A percentile compares a stretch with the other conserved stretches of the same genome.
These are phyloP conservation scores for Neobulgaria alba DNA, from an alignment of 2,329 filamentous ascomycete genomes.

Conservation along the genomic window DNA sequence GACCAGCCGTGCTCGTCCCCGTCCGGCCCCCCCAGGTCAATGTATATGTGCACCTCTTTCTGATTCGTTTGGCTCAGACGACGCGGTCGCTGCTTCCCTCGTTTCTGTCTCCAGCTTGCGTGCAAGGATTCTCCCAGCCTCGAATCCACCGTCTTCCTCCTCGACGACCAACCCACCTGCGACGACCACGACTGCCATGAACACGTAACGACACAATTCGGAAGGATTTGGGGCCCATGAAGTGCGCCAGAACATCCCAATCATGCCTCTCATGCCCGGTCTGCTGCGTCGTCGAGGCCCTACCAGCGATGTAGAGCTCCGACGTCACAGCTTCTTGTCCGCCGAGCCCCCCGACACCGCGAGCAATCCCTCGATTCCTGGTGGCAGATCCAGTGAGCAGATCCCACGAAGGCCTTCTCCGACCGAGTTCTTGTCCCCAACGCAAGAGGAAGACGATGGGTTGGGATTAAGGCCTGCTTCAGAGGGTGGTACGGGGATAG, in stretches of 20 bases:
- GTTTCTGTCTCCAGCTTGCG: not conserved
- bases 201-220: not conserved
- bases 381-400: conserved; percentile 27
- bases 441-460: conserved; percentile 7
- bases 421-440: conserved; percentile 23
- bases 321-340: conserved; percentile 26
- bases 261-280: conserved; percentile 25
- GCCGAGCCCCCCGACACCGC: conserved; percentile 14
- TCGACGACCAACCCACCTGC: not conserved
- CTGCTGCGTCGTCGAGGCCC: conserved; percentile 25
- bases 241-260: conserved; percentile 6
- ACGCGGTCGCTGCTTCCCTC: not conserved
- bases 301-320: conserved; percentile 23
- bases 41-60: too few relatives aligned
- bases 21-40: too few relatives aligned
- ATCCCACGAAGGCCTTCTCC: conserved; percentile 24
- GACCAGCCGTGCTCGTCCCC: too few relatives aligned
- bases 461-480: conserved; percentile 12
- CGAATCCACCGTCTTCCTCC: not conserved
- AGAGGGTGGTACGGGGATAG: conserved; percentile 11
- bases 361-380: conserved; percentile 5
- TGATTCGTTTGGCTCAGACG: not conserved
- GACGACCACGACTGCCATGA: conserved; percentile 2
- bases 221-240: conserved; percentile 24
- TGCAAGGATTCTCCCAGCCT: conserved; percentile 5